Conservation (phyloP, 192 early-diverging fungal genomes). For the Diversispora epigaea region DNA sequence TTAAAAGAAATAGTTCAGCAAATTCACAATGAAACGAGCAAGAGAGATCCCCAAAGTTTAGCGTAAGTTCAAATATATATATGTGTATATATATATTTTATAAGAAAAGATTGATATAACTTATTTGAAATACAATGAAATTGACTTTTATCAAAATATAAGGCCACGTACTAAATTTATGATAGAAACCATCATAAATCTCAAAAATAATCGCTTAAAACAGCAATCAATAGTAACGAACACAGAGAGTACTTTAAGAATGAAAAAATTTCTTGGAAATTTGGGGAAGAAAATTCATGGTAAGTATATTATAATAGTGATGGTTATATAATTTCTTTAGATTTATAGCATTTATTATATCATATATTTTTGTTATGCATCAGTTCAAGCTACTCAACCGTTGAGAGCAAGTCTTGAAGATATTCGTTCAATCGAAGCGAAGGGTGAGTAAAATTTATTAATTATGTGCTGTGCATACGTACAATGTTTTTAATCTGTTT, state of each 20-base stretch:
- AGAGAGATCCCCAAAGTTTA: slow-evolving; percentile 43
- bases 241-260: slow-evolving; percentile 61
- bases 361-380: background rate
- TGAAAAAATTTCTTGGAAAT: slow-evolving; percentile 79
- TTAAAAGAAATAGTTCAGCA: slow-evolving; percentile 88
- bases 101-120: background rate
- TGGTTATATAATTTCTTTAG: background rate
- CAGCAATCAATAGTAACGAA: slow-evolving; percentile 50
- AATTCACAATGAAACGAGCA: slow-evolving; percentile 56
- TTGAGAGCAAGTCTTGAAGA: slow-evolving; percentile 84
- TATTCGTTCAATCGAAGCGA: slow-evolving; percentile 75
- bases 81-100: background rate
- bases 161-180: slow-evolving; percentile 83
- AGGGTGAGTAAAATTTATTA: slow-evolving; percentile 56
- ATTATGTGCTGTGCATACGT: background rate
- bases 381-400: slow-evolving; percentile 56
- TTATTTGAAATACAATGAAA: background rate
- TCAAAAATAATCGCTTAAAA: slow-evolving; percentile 91
- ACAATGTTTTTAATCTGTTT: background rate
- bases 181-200: slow-evolving; percentile 88
- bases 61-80: slow-evolving; percentile 41
- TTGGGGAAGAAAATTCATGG: slow-evolving; percentile 54
- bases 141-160: slow-evolving; percentile 8
- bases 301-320: background rate
- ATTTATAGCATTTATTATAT: slow-evolving; percentile 13